Evolutionary conservation across 805 yeast species (phyloP).

Genomic region (Komagataella kurtzmanii): DNA sequence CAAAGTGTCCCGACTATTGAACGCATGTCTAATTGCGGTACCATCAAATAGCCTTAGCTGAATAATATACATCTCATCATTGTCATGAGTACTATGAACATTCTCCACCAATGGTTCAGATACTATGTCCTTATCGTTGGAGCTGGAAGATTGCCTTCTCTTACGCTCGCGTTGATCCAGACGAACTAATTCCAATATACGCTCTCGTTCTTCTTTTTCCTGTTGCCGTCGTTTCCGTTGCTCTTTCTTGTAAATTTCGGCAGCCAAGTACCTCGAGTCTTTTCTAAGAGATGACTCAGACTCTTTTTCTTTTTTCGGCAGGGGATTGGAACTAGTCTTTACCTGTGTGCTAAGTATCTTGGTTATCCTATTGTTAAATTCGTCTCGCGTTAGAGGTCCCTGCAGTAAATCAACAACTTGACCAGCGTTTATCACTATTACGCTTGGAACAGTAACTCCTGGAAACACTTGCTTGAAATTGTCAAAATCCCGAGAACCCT

Average conservation of each 20-base stretch:
- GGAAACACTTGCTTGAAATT: slow-evolving; percentile 41
- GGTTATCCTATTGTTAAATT: slow-evolving; percentile 12
- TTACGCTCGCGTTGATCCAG: slow-evolving; percentile 38
- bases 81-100: slow-evolving; percentile 10
- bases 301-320: background rate
- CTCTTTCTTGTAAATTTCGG: slow-evolving; percentile 23
- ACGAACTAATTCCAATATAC: slow-evolving; percentile 37
- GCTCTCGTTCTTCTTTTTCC: slow-evolving; percentile 36
- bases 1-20: slow-evolving; percentile 30
- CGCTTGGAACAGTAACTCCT: slow-evolving; percentile 32
- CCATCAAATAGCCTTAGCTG: slow-evolving; percentile 58
- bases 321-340: slow-evolving; percentile 1
- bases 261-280: slow-evolving; percentile 25
- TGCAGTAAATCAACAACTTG: slow-evolving; percentile 25
- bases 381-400: slow-evolving; percentile 8
- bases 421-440: slow-evolving; percentile 33
- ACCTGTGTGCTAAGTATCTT: slow-evolving; percentile 8
- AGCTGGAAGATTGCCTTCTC: slow-evolving; percentile 1
- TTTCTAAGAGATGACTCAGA: slow-evolving; percentile 19
- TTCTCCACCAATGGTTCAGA: slow-evolving; percentile 3
- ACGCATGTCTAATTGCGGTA: slow-evolving; percentile 35
- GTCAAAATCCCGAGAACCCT: slow-evolving; percentile 24
- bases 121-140: slow-evolving; percentile 1
- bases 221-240: slow-evolving; percentile 18
- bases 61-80: slow-evolving; percentile 28